Percentiles rank a stretch among this genome's conserved stretches.
Evolutionary conservation across 2,329 filamentous ascomycete genomes (phyloP).

Genomic region (Colletotrichum melonis): DNA sequence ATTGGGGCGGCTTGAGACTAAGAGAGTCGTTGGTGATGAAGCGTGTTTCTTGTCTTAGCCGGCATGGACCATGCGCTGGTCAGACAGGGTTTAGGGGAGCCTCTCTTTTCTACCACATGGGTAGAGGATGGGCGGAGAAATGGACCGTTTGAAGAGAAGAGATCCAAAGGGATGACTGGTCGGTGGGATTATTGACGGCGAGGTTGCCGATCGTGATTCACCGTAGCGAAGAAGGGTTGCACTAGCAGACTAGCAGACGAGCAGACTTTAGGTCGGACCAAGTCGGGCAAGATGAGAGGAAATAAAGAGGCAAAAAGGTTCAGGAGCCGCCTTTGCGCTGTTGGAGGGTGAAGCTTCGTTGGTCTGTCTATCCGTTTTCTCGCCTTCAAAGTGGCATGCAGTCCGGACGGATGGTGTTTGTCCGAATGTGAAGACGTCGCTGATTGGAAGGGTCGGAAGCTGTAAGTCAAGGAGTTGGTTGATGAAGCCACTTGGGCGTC

Average conservation of each 20-base stretch:
- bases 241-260: conserved; percentile 9
- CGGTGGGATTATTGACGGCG: background rate
- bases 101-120: background rate
- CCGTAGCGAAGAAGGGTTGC: background rate
- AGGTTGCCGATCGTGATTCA: background rate
- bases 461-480: conserved; percentile 11
- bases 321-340: background rate
- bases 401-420: conserved; percentile 26
- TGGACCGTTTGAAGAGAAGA: background rate
- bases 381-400: background rate
- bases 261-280: background rate
- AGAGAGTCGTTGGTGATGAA: background rate
- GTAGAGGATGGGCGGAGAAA: conserved; percentile 1
- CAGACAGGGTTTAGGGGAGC: background rate
- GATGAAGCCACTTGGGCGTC: background rate
- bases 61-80: background rate
- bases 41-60: background rate
- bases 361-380: background rate
- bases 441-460: background rate
- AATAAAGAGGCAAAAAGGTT: background rate
- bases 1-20: background rate
- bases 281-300: background rate
- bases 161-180: background rate
- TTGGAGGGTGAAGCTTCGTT: background rate
- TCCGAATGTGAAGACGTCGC: background rate